Evolutionary conservation across 75 land plant genomes (phyloP), one percentile per base, ranked within the genome.

Genomic region (Sequoia sempervirens): DNA sequence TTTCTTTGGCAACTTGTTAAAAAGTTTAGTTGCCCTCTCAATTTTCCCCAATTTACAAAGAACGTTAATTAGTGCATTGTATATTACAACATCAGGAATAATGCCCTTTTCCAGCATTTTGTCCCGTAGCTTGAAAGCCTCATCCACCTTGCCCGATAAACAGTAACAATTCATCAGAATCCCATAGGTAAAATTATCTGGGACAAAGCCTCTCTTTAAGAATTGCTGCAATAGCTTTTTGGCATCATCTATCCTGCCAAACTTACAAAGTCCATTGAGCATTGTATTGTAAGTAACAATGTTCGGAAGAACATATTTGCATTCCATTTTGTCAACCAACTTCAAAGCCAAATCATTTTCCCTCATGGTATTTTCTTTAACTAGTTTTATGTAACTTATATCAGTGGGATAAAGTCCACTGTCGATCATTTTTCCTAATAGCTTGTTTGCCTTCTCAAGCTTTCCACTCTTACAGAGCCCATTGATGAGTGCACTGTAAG

Each of bases 31-130:
- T 53, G 93, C 91, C 61, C 90, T 84, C 34, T 88, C 91, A 53
- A 93, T 68, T 38, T 92, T 85, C 18, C 89, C 88, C 37, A 86
- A 86, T 80, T 87, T 90, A 69, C 95, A 92, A 56, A 93, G 75
- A 30, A 88, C 93, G 84, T 84, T 89, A 47, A 93, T 86, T 23
- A 93, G 90, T 75, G 92, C 84, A 84, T 90, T 92, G 58, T 92
- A 93, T 34, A 82, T 90, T 76, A 68, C 81, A 81, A 90, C 85
- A 52, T 88, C 88, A 36, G 93, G 92, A 26, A 81, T 73, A 37
- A 93, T 54, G 82, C 93, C 90, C 47, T 43, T 80, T 38, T 66
- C 88, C 72, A 86, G 75, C 89, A 93, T 93, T 46, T 90, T 92
- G 82, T 95, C 91, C 52, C 91, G 46, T 43, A 93, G 40, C 13